Conservation (phyloP, 2,329 filamentous ascomycete species). For the Phoma herbarum region DNA sequence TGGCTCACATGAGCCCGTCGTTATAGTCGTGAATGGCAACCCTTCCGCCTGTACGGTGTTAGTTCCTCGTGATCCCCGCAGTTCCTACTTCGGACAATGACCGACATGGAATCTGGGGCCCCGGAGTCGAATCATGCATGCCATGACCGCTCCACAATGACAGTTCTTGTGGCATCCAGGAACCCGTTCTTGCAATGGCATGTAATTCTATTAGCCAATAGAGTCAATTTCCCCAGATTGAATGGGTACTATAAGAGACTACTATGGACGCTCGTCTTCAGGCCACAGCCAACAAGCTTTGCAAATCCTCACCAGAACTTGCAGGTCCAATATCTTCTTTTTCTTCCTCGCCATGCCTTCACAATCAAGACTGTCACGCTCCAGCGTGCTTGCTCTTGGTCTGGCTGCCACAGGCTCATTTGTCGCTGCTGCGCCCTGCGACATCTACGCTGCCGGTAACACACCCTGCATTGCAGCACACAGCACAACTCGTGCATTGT, state of each 20-base stretch:
- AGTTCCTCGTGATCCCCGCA: neutral
- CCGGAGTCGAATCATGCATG: slow-evolving; percentile 3
- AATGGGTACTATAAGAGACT: neutral
- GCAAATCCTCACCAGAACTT: neutral
- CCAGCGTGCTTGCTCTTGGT: slow-evolving; percentile 39
- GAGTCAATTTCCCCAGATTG: neutral
- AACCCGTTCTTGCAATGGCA: neutral
- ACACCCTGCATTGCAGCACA: slow-evolving; percentile 72
- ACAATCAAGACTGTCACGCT: slow-evolving; percentile 8
- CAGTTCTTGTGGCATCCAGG: neutral
- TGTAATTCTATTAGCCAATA: neutral
- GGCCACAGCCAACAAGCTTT: neutral
- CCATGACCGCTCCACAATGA: neutral
- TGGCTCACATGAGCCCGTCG: neutral
- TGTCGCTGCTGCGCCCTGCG: slow-evolving; percentile 66
- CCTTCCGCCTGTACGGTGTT: slow-evolving; percentile 3
- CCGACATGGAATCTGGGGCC: slow-evolving; percentile 14
- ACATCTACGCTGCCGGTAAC: slow-evolving; percentile 66
- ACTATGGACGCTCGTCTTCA: neutral
- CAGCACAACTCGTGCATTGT: slow-evolving; percentile 70
- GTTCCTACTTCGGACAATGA: slow-evolving; percentile 1
- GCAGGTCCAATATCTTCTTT: neutral
- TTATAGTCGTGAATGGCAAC: neutral
- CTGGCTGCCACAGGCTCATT: slow-evolving; percentile 52
- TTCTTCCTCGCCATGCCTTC: slow-evolving; percentile 15